Percentiles rank a stretch among this genome's conserved stretches.
Conservation (phyloP, 1,284 basidiomycete genomes). For the Leccinum subrobustum region DNA sequence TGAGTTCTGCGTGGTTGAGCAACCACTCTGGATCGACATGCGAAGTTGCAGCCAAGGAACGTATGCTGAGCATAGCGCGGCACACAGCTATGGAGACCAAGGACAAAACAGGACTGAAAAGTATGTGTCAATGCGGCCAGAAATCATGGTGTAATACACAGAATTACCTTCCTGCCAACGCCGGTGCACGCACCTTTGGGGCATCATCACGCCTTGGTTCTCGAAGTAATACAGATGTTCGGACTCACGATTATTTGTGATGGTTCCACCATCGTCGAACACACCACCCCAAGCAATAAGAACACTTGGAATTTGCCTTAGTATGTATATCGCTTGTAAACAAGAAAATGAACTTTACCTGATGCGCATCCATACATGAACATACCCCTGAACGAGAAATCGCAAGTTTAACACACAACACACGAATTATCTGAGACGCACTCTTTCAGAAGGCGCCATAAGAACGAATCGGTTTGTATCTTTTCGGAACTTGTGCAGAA, state of each 20-base stretch:
- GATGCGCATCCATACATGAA: constrained; percentile 14
- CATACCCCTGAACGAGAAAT: constrained; percentile 11
- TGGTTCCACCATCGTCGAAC: constrained; percentile 11
- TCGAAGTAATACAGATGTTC: neutral
- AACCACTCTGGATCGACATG: constrained; percentile 21
- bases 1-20: constrained; percentile 22
- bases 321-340: neutral
- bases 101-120: constrained; percentile 8
- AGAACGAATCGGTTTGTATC: constrained; percentile 5
- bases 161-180: constrained; percentile 9
- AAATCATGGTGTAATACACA: neutral
- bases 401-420: neutral
- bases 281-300: constrained; percentile 8
- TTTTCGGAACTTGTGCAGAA: constrained; percentile 12
- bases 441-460: constrained; percentile 20
- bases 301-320: constrained; percentile 4
- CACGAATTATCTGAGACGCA: neutral
- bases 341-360: neutral
- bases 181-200: constrained; percentile 7
- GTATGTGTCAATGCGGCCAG: neutral
- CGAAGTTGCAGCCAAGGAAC: constrained; percentile 14
- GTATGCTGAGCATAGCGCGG: constrained; percentile 20
- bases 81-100: constrained; percentile 11
- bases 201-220: neutral
- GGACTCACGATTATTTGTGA: constrained; percentile 9